Evolutionary conservation across 164 flowering plant genomes (phyloP).

Genomic region (Cinnamomum micranthum): DNA sequence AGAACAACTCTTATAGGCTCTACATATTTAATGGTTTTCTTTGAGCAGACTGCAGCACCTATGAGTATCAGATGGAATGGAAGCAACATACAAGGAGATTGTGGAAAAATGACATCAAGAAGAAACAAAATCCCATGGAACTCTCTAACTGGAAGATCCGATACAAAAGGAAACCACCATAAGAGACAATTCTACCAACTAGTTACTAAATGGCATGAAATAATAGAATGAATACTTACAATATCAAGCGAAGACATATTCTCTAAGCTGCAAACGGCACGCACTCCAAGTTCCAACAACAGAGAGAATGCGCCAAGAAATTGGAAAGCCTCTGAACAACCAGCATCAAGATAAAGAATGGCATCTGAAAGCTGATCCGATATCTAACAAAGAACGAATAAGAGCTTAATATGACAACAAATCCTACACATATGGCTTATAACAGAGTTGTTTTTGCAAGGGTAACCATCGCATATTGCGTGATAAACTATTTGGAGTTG

Average conservation of each 20-base stretch:
- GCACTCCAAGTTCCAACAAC: slow-evolving; percentile 70
- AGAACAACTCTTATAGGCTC: no score
- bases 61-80: no score
- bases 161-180: not conserved
- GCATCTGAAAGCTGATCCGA: slow-evolving; percentile 72
- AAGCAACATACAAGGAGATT: no score
- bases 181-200: not conserved
- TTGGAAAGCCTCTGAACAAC: slow-evolving; percentile 87
- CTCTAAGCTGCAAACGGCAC: slow-evolving; percentile 82
- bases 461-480: not conserved
- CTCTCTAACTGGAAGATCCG: not conserved
- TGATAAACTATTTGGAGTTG: not conserved
- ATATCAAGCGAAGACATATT: slow-evolving; percentile 54
- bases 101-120: not conserved
- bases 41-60: no score
- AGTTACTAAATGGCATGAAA: not conserved
- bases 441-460: not conserved
- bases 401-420: not conserved
- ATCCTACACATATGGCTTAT: no score
- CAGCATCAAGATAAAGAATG: slow-evolving; percentile 83
- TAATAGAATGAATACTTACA: slow-evolving; percentile 35
- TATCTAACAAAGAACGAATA: slow-evolving; percentile 38
- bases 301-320: slow-evolving; percentile 71
- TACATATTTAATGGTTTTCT: no score
- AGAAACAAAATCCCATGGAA: not conserved